phyloP scores from a whole-genome alignment of 164 flowering plant species.

The Pachysandra terminalis region DNA sequence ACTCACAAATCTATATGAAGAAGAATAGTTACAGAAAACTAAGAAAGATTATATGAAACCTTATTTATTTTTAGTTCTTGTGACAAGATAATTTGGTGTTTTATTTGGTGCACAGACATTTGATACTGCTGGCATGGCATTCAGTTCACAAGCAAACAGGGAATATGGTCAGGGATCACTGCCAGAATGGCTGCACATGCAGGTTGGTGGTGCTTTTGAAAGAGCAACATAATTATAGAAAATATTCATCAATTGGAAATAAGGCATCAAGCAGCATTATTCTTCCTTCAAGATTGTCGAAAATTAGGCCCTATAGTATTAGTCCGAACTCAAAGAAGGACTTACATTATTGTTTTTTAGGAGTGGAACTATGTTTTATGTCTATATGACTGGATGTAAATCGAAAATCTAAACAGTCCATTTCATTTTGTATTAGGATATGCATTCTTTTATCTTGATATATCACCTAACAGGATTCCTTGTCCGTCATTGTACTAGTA shows the following conservation, averaged over 20 bases:
- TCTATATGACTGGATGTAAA: slow-evolving; percentile 11
- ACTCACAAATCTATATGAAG: background rate
- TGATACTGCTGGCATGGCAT: slow-evolving; percentile 49
- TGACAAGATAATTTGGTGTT: slow-evolving; percentile 16
- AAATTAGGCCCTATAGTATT: slow-evolving; percentile 41
- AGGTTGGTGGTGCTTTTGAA: slow-evolving; percentile 68
- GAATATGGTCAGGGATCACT: slow-evolving; percentile 45
- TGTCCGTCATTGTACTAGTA: background rate
- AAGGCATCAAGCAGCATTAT: slow-evolving; percentile 12
- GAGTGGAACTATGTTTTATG: slow-evolving; percentile 18
- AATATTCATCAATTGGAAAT: slow-evolving; percentile 9
- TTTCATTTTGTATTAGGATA: slow-evolving; percentile 17
- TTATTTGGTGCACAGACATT: slow-evolving; percentile 50
- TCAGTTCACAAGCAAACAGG: slow-evolving; percentile 50
- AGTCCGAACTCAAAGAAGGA: no score
- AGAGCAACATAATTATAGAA: slow-evolving; percentile 37
- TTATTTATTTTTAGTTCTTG: background rate
- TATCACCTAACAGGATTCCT: background rate
- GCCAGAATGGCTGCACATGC: slow-evolving; percentile 95
- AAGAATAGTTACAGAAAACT: background rate
- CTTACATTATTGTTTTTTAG: slow-evolving; percentile 47
- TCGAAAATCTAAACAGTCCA: slow-evolving; percentile 11
- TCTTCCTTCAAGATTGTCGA: slow-evolving; percentile 6
- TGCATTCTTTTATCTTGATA: slow-evolving; percentile 17
- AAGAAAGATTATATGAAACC: background rate